Percentiles rank a stretch among this genome's conserved stretches.
These are phyloP conservation scores for Suhomyces panamericanus DNA, from an alignment of 1,139 yeast genomes.

Conservation along the genomic window DNA sequence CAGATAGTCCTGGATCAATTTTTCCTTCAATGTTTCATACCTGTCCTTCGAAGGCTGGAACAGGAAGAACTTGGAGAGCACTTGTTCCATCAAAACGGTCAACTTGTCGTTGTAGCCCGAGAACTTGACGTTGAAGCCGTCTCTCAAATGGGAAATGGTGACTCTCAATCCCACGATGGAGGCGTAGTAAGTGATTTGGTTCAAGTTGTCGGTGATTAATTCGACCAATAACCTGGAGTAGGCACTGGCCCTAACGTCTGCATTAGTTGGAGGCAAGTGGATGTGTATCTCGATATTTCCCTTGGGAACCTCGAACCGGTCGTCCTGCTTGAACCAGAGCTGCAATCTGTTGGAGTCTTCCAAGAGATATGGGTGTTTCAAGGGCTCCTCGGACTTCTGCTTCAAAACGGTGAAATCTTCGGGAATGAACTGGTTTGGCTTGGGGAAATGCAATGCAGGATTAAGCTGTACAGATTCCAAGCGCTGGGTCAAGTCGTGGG, in stretches of 20 bases:
- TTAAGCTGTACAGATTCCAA: slow-evolving; percentile 37
- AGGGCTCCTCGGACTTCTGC: slow-evolving; percentile 34
- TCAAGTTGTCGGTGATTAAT: slow-evolving; percentile 70
- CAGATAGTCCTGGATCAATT: slow-evolving; percentile 57
- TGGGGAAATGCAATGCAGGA: slow-evolving; percentile 59
- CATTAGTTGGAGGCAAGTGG: slow-evolving; percentile 63
- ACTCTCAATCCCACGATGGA: slow-evolving; percentile 74
- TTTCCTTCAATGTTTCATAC: slow-evolving; percentile 67
- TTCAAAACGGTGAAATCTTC: slow-evolving; percentile 64
- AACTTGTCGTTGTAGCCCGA: slow-evolving; percentile 86
- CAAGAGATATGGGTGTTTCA: slow-evolving; percentile 39
- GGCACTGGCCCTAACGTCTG: slow-evolving; percentile 57
- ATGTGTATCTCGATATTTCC: slow-evolving; percentile 67
- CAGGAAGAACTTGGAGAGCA: slow-evolving; percentile 51
- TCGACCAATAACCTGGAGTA: slow-evolving; percentile 65
- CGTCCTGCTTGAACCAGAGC: slow-evolving; percentile 91
- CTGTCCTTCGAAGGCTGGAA: slow-evolving; percentile 59
- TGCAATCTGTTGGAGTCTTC: slow-evolving; percentile 35
- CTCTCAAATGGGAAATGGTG: slow-evolving; percentile 58
- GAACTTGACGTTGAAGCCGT: slow-evolving; percentile 67
- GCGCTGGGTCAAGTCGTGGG: slow-evolving; percentile 34
- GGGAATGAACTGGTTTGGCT: slow-evolving; percentile 76
- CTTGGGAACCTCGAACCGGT: slow-evolving; percentile 85
- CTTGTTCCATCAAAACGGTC: slow-evolving; percentile 57
- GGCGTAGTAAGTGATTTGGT: slow-evolving; percentile 81